These are phyloP conservation scores for Metarhizium brunneum DNA, from an alignment of 2,329 filamentous ascomycete species.

Conservation along the genomic window DNA sequence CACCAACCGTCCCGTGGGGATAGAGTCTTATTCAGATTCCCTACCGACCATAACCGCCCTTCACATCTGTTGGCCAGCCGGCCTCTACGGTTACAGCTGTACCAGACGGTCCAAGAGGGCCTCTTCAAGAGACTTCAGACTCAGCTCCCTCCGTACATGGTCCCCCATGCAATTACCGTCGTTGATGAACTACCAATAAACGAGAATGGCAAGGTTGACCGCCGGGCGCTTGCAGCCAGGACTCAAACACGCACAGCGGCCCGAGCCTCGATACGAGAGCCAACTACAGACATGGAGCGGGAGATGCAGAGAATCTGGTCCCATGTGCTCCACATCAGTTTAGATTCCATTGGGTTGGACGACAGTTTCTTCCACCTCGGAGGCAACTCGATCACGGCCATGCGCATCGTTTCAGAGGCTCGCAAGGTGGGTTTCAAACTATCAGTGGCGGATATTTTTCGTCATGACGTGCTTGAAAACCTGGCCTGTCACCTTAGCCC, in stretches of 20 bases:
- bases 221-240: not conserved
- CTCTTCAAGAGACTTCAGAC: not conserved
- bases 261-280: too few species aligned
- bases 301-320: not conserved
- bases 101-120: not conserved
- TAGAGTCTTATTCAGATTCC: conserved; percentile 8
- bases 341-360: not conserved
- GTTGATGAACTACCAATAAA: conserved; percentile 10
- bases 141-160: conserved; percentile 7
- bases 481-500: too few species aligned
- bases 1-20: too few species aligned
- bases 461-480: too few species aligned
- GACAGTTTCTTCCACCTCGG: not conserved
- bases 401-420: too few species aligned
- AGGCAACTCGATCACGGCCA: not conserved
- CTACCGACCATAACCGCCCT: conserved; percentile 2
- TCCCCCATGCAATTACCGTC: conserved; percentile 3
- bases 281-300: too few species aligned
- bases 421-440: too few species aligned
- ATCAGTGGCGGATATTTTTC: too few species aligned
- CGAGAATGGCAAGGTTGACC: conserved; percentile 11
- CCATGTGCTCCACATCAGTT: not conserved
- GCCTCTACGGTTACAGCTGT: conserved; percentile 4
- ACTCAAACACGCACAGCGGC: not conserved
- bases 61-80: conserved; percentile 1